A percentile compares a stretch with the other conserved stretches of the same genome.
phyloP scores from a whole-genome alignment of 2,329 filamentous ascomycete species.

The Phoma sp. region DNA sequence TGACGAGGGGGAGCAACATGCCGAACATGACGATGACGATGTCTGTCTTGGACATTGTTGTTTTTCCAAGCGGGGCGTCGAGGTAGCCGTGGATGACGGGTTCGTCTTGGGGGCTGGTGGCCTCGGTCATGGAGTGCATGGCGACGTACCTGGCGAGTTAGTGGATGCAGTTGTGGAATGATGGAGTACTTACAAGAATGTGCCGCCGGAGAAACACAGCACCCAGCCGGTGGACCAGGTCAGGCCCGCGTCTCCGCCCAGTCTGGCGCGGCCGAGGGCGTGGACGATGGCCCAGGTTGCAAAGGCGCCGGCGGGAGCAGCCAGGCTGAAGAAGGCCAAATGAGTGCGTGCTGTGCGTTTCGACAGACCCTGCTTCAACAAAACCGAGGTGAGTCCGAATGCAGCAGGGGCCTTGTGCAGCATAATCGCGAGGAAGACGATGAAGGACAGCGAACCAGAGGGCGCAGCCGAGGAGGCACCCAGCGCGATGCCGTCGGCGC shows the following conservation, averaged over 20 bases:
- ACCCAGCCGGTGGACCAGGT: constrained; percentile 93
- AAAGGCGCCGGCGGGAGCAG: constrained; percentile 85
- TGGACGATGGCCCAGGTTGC: constrained; percentile 82
- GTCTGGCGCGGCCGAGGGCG: constrained; percentile 70
- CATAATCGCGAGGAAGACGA: constrained; percentile 97
- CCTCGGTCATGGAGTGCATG: constrained; percentile 97
- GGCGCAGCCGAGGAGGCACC: constrained; percentile 76
- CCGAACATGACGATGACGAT: constrained; percentile 73
- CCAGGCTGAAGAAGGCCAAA: constrained; percentile 88
- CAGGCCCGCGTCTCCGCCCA: constrained; percentile 65
- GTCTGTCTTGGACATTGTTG: constrained; percentile 58
- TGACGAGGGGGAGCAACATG: constrained; percentile 80
- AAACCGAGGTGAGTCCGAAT: constrained; percentile 88
- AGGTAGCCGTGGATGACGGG: constrained; percentile 59
- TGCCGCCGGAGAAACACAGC: constrained; percentile 92
- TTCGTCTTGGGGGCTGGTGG: constrained; percentile 50
- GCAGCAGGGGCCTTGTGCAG: constrained; percentile 96
- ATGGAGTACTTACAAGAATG: constrained; percentile 78
- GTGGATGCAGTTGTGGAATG: not conserved
- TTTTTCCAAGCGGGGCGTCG: constrained; percentile 59
- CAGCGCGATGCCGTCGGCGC: constrained; percentile 93
- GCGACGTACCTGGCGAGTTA: constrained; percentile 78
- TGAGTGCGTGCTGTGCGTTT: constrained; percentile 86
- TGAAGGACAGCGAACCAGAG: constrained; percentile 76
- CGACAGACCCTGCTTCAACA: constrained; percentile 88